Percentiles rank a stretch among this genome's conserved stretches.
Conservation (phyloP, 2,329 filamentous ascomycete genomes). For the Neonectria coccinea region DNA sequence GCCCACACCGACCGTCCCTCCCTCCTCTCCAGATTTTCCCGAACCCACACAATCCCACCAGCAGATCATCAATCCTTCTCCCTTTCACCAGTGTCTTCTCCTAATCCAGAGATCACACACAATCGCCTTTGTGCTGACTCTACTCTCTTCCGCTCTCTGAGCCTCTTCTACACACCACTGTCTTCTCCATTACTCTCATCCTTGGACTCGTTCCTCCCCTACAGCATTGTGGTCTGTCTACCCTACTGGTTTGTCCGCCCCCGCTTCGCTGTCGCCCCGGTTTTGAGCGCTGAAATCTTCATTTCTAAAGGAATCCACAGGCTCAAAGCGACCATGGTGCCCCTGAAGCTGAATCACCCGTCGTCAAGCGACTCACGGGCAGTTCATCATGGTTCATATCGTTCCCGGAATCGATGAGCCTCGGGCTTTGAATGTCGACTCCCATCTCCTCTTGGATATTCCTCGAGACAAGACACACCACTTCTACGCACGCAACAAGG, state of each 20-base stretch:
- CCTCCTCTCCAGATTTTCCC: slow-evolving; percentile 20
- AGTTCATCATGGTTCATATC: neutral
- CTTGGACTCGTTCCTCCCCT: neutral
- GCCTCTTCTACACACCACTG: neutral
- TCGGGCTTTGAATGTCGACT: neutral
- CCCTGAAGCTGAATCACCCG: neutral
- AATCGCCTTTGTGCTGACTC: neutral
- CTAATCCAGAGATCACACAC: too few relatives aligned
- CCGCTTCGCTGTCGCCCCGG: neutral
- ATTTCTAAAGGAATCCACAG: neutral
- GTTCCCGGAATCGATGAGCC: neutral
- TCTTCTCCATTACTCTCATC: neutral
- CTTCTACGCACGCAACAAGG: slow-evolving; percentile 2
- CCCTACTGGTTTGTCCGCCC: neutral
- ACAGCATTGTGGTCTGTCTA: neutral
- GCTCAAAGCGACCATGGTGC: neutral
- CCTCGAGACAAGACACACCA: neutral
- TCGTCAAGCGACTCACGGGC: neutral
- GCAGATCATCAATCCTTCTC: slow-evolving; percentile 12
- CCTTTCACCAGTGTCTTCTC: slow-evolving; percentile 2
- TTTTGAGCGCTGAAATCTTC: neutral
- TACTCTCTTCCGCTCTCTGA: too few relatives aligned
- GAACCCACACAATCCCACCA: slow-evolving; percentile 26
- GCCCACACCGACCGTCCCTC: slow-evolving; percentile 7
- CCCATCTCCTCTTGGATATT: neutral